These are phyloP conservation scores for Fraxinus angustifolia DNA, from an alignment of 305 asterid genomes.

Conservation along the genomic window DNA sequence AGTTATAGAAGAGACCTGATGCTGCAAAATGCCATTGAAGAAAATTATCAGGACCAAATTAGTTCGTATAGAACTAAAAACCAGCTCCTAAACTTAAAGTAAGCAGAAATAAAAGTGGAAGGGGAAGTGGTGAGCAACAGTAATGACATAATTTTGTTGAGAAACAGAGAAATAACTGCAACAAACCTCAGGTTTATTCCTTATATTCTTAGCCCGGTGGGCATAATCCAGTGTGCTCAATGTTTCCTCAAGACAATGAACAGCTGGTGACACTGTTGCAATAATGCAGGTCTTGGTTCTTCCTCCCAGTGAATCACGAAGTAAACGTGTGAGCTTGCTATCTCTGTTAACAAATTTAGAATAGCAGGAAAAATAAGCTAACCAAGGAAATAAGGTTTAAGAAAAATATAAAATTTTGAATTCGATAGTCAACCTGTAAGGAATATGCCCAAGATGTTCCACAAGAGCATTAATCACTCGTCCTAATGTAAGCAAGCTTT, in stretches of 20 bases:
- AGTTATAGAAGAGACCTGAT: neutral
- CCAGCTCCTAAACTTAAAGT: neutral
- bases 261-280: conserved; percentile 91
- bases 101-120: neutral
- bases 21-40: neutral
- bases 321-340: conserved; percentile 84
- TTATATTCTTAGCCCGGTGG: conserved; percentile 76
- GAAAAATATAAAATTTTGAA: neutral
- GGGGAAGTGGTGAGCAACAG: neutral
- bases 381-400: conserved; percentile 8
- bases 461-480: conserved; percentile 86
- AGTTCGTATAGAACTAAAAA: neutral
- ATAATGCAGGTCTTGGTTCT: conserved; percentile 88
- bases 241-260: conserved; percentile 87
- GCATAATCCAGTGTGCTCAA: conserved; percentile 87
- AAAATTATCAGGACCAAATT: neutral
- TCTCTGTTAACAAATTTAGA: conserved; percentile 47
- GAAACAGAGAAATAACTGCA: neutral
- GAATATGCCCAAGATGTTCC: conserved; percentile 85
- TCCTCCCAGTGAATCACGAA: conserved; percentile 89
- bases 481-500: conserved; percentile 85
- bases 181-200: conserved; percentile 82
- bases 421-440: conserved; percentile 58
- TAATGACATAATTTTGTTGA: neutral
- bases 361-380: neutral